Evolutionary conservation across 2,329 filamentous ascomycete genomes (phyloP).

Genomic region (Aspergillus alliaceus): DNA sequence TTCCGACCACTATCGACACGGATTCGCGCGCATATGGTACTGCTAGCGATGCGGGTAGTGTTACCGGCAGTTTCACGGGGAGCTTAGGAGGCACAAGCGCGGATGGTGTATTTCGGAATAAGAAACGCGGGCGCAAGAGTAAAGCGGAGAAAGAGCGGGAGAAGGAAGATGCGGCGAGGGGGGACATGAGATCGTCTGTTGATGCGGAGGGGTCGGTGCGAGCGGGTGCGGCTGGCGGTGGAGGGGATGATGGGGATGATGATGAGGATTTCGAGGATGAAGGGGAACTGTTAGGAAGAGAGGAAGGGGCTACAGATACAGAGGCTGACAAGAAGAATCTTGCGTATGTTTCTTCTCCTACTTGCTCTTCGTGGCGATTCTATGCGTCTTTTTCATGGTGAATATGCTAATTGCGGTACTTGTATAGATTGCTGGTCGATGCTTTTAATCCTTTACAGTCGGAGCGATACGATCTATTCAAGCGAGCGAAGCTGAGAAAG

Average conservation of each 20-base stretch:
- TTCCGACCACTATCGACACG: slow-evolving; percentile 36
- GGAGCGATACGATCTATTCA: slow-evolving; percentile 50
- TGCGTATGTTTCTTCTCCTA: slow-evolving; percentile 36
- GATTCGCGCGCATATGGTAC: slow-evolving; percentile 31
- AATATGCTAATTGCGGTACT: neutral
- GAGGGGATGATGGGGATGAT: slow-evolving; percentile 50
- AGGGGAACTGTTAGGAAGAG: slow-evolving; percentile 45
- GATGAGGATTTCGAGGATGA: slow-evolving; percentile 52
- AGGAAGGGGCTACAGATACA: slow-evolving; percentile 47
- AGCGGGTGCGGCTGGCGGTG: slow-evolving; percentile 33
- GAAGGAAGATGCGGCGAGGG: slow-evolving; percentile 31
- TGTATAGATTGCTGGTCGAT: slow-evolving; percentile 46
- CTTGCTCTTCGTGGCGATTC: neutral
- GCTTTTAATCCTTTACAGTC: slow-evolving; percentile 50
- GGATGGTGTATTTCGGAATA: slow-evolving; percentile 34
- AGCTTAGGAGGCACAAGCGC: slow-evolving; percentile 40
- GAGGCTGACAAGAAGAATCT: slow-evolving; percentile 54
- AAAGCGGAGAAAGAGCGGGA: slow-evolving; percentile 40
- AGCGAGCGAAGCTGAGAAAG: slow-evolving; percentile 52
- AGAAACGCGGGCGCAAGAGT: slow-evolving; percentile 40
- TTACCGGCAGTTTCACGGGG: slow-evolving; percentile 44
- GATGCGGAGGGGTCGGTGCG: slow-evolving; percentile 36
- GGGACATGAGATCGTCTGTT: slow-evolving; percentile 30
- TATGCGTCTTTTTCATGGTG: slow-evolving; percentile 11
- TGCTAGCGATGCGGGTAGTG: slow-evolving; percentile 41